These are phyloP conservation scores for Barnettozyma siamensis DNA, from an alignment of 805 yeast genomes.

Conservation along the genomic window DNA sequence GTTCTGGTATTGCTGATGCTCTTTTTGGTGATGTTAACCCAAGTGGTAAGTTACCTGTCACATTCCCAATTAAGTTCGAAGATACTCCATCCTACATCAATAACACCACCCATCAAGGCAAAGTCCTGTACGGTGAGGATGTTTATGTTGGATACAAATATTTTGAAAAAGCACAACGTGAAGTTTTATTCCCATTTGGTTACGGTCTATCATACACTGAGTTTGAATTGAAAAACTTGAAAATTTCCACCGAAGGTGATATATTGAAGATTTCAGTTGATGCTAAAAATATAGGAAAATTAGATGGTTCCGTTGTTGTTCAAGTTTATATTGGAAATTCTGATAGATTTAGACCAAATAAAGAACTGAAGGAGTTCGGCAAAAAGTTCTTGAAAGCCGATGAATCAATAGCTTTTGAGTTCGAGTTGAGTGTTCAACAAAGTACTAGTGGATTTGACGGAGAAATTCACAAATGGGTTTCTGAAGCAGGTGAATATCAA, in stretches of 20 bases:
- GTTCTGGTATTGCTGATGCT: conserved; percentile 57
- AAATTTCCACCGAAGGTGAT: conserved; percentile 26
- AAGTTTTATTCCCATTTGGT: conserved; percentile 56
- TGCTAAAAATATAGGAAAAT: conserved; percentile 43
- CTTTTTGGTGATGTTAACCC: conserved; percentile 57
- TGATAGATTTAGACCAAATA: conserved; percentile 41
- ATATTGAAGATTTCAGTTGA: conserved; percentile 28
- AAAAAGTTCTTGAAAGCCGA: conserved; percentile 45
- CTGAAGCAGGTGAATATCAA: conserved; percentile 44
- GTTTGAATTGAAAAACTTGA: conserved; percentile 37
- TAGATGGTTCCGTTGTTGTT: conserved; percentile 48
- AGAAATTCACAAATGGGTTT: conserved; percentile 42
- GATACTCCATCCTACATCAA: conserved; percentile 55
- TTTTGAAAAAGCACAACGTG: conserved; percentile 46
- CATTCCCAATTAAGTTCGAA: conserved; percentile 46
- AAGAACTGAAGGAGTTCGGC: conserved; percentile 54
- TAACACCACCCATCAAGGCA: conserved; percentile 46
- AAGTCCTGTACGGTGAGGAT: conserved; percentile 58
- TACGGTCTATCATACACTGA: conserved; percentile 55
- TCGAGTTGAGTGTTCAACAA: conserved; percentile 40
- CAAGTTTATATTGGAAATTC: conserved; percentile 46
- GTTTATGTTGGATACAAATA: conserved; percentile 58
- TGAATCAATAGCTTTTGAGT: conserved; percentile 31
- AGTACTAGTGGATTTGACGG: conserved; percentile 50
- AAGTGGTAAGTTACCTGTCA: conserved; percentile 49